phyloP scores from a whole-genome alignment of 352 stramenopile genomes.

The Pythium utonaiense region DNA sequence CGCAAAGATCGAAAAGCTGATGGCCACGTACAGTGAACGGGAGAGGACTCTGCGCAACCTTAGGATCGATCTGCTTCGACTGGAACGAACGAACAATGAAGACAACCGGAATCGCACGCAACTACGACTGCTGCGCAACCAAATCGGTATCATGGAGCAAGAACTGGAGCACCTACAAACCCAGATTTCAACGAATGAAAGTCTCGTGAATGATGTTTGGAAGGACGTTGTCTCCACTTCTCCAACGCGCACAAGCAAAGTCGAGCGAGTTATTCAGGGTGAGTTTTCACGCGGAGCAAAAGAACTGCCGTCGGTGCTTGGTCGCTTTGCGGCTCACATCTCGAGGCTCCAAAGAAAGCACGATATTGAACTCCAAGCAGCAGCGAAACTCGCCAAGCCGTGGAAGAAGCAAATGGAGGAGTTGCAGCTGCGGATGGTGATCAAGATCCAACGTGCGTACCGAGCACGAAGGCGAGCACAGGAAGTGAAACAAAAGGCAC shows the following conservation, averaged over 20 bases:
- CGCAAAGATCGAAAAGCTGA: constrained; percentile 45
- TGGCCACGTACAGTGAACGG: constrained; percentile 38
- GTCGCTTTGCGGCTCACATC: constrained; percentile 54
- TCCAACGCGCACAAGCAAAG: constrained; percentile 1
- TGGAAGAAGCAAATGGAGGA: constrained; percentile 78
- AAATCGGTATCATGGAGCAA: constrained; percentile 53
- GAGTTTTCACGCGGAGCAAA: constrained; percentile 20
- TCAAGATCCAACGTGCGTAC: constrained; percentile 73
- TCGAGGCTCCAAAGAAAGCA: constrained; percentile 50
- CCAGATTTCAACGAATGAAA: constrained; percentile 47
- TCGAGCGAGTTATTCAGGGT: background rate
- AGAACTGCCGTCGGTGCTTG: constrained; percentile 53
- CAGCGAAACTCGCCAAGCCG: constrained; percentile 40
- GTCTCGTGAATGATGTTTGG: constrained; percentile 58
- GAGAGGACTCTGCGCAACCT: constrained; percentile 49
- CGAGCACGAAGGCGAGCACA: constrained; percentile 35
- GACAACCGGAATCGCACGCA: constrained; percentile 55
- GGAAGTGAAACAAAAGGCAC: constrained; percentile 43
- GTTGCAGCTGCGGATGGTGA: constrained; percentile 56
- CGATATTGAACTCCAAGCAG: constrained; percentile 55
- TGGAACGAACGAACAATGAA: constrained; percentile 42
- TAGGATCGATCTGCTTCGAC: constrained; percentile 57
- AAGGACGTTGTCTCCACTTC: constrained; percentile 34
- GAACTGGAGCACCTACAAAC: constrained; percentile 54
- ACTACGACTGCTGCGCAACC: constrained; percentile 53